Evolutionary conservation across 1,284 basidiomycete genomes (phyloP).

Genomic region (Ustilago cynodontis): DNA sequence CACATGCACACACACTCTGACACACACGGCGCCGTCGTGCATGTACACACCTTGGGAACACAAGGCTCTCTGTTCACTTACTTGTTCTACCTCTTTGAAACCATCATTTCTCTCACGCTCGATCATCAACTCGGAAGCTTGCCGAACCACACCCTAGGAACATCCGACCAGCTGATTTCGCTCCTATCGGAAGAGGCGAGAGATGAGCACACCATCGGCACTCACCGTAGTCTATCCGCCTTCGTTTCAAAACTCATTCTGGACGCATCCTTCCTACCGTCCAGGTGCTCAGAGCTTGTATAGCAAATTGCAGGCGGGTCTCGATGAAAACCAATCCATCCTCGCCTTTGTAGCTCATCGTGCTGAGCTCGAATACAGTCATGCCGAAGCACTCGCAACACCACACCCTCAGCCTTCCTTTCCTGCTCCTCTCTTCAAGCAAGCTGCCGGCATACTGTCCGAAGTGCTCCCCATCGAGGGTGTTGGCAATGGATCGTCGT

Average conservation of each 20-base stretch:
- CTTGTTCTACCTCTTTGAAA: too few relatives aligned
- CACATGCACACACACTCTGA: too few relatives aligned
- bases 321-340: slow-evolving; percentile 65
- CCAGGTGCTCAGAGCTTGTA: slow-evolving; percentile 59
- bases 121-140: too few relatives aligned
- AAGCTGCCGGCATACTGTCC: slow-evolving; percentile 34
- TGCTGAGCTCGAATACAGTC: slow-evolving; percentile 58
- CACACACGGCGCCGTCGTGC: too few relatives aligned
- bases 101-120: too few relatives aligned
- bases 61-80: too few relatives aligned
- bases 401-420: slow-evolving; percentile 37
- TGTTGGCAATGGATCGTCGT: not conserved
- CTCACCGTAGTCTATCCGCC: slow-evolving; percentile 62
- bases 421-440: slow-evolving; percentile 54
- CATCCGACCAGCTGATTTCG: too few relatives aligned
- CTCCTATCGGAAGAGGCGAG: not conserved
- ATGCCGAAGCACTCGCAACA: slow-evolving; percentile 54
- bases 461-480: slow-evolving; percentile 44
- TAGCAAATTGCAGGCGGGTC: slow-evolving; percentile 60
- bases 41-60: too few relatives aligned
- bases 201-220: slow-evolving; percentile 61
- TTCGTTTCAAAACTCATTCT: slow-evolving; percentile 64
- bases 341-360: slow-evolving; percentile 62
- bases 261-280: slow-evolving; percentile 66
- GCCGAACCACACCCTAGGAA: too few relatives aligned